A percentile compares a stretch with the other conserved stretches of the same genome.
These are phyloP conservation scores for Phytophthora sp. DNA, from an alignment of 352 stramenopile species.

Conservation along the genomic window DNA sequence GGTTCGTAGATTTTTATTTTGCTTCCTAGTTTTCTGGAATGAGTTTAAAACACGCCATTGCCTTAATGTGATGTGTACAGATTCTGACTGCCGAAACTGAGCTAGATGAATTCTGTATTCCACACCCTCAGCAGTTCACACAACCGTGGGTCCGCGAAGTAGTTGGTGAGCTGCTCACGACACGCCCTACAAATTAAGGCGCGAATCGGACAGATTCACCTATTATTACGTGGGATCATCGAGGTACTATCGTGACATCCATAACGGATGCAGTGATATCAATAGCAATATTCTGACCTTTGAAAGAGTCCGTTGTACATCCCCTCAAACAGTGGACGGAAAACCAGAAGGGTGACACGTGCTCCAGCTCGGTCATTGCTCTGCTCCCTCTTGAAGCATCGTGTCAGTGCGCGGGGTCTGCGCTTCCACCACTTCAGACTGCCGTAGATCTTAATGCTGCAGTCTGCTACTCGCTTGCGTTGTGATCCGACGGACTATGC, in stretches of 20 bases:
- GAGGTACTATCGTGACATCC: not conserved
- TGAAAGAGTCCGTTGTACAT: constrained; percentile 27
- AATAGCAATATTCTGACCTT: constrained; percentile 40
- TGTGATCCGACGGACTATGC: constrained; percentile 86
- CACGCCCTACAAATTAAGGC: constrained; percentile 25
- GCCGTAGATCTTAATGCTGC: constrained; percentile 49
- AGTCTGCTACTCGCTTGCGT: constrained; percentile 57
- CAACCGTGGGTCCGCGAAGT: constrained; percentile 74
- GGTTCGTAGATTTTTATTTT: constrained; percentile 34
- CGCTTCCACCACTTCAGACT: constrained; percentile 1
- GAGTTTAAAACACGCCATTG: too few relatives aligned
- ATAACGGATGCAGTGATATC: constrained; percentile 40
- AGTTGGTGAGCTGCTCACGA: constrained; percentile 36
- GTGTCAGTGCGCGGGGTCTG: too few relatives aligned
- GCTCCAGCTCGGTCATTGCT: not conserved
- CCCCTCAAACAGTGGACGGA: constrained; percentile 17
- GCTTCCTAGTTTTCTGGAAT: not conserved
- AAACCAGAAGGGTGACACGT: constrained; percentile 15
- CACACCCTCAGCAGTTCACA: constrained; percentile 64
- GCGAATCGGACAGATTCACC: not conserved
- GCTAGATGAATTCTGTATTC: constrained; percentile 66
- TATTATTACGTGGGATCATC: constrained; percentile 24
- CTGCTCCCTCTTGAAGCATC: not conserved
- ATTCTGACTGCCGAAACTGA: constrained; percentile 65
- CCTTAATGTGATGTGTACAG: constrained; percentile 30